These are phyloP conservation scores for Pachysolen tannophilus DNA, from an alignment of 805 yeast genomes.

Conservation along the genomic window DNA sequence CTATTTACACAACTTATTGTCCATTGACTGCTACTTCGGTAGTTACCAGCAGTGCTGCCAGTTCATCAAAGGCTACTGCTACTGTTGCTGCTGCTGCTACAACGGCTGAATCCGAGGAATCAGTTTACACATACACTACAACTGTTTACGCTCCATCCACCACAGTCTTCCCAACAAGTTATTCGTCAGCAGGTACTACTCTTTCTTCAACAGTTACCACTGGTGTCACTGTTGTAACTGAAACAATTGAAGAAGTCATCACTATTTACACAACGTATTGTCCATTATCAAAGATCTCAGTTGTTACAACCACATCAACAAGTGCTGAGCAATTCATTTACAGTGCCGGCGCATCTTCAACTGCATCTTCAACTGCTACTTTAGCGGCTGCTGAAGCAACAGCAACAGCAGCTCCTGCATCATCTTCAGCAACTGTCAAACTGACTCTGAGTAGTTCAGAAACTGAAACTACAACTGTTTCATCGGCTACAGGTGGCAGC, in stretches of 20 bases:
- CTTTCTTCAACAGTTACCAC: constrained; percentile 1
- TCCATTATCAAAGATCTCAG: constrained; percentile 13
- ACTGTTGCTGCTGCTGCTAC: constrained; percentile 1
- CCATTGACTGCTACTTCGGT: constrained; percentile 18
- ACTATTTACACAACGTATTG: constrained; percentile 23
- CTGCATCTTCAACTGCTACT: constrained; percentile 1
- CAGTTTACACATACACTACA: no score
- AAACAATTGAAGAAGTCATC: constrained; percentile 13
- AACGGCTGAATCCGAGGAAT: no score
- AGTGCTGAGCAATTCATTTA: no score
- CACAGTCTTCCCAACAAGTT: not conserved
- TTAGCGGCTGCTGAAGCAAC: not conserved
- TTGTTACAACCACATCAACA: not conserved
- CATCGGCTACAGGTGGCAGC: no score
- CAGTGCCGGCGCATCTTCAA: constrained; percentile 4
- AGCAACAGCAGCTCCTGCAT: not conserved
- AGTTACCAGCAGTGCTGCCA: not conserved
- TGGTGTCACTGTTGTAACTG: constrained; percentile 10
- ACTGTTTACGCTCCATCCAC: no score
- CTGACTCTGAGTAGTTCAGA: no score
- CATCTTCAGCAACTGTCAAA: not conserved
- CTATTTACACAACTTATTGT: constrained; percentile 26
- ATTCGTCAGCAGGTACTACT: not conserved
- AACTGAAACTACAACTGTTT: no score
- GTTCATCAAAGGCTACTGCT: not conserved